These are phyloP conservation scores for Coleophoma eucalyptorum DNA, from an alignment of 2,329 filamentous ascomycete genomes.

Conservation along the genomic window DNA sequence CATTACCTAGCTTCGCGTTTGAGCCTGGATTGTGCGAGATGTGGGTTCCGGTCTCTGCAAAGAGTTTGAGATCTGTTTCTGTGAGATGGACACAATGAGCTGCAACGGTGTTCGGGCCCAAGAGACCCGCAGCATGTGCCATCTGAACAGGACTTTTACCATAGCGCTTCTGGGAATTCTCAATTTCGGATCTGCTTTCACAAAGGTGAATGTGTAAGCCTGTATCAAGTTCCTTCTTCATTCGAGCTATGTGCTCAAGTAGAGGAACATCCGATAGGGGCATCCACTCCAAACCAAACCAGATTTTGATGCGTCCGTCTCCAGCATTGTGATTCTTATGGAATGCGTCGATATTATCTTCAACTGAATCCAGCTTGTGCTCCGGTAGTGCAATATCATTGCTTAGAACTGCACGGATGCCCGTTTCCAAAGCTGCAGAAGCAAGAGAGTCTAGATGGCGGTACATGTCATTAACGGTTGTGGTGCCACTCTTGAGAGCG, in stretches of 20 bases:
- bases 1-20: slow-evolving; percentile 22
- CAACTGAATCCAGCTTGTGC: slow-evolving; percentile 15
- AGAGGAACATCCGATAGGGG: slow-evolving; percentile 12
- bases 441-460: slow-evolving; percentile 13
- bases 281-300: slow-evolving; percentile 19
- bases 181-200: slow-evolving; percentile 15
- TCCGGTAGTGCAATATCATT: slow-evolving; percentile 18
- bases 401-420: slow-evolving; percentile 17
- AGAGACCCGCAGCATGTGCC: slow-evolving; percentile 14
- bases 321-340: slow-evolving; percentile 9
- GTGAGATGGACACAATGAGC: slow-evolving; percentile 19
- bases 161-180: slow-evolving; percentile 11
- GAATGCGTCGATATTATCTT: slow-evolving; percentile 16
- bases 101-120: slow-evolving; percentile 18
- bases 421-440: slow-evolving; percentile 14
- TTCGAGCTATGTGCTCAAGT: slow-evolving; percentile 10
- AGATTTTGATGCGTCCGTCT: slow-evolving; percentile 15
- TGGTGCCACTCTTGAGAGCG: slow-evolving; percentile 17
- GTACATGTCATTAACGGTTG: slow-evolving; percentile 23
- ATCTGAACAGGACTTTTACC: slow-evolving; percentile 15
- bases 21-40: slow-evolving; percentile 16
- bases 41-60: slow-evolving; percentile 16
- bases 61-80: slow-evolving; percentile 14
- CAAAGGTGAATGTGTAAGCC: slow-evolving; percentile 19
- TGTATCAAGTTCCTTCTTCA: slow-evolving; percentile 14